phyloP scores from a whole-genome alignment of 177 flowering plant species.

The Telopea speciosissima region DNA sequence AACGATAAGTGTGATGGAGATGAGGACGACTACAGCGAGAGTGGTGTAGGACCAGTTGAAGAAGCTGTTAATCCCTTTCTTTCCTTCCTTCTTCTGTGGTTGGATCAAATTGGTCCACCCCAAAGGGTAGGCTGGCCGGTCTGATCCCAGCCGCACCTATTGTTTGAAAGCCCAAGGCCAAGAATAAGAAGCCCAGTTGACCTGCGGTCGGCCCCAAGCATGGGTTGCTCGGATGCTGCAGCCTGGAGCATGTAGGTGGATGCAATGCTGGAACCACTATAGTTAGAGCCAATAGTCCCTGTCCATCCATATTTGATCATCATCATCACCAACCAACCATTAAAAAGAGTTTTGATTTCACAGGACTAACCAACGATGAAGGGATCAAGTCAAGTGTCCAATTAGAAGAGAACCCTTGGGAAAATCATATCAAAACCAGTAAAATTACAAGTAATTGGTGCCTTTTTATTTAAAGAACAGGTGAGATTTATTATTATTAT shows the following conservation, averaged over 20 bases:
- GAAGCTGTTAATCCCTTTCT: conserved; percentile 29
- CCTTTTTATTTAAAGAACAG: no score
- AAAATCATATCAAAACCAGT: no score
- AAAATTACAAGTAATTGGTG: no score
- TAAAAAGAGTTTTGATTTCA: no score
- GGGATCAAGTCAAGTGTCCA: no score
- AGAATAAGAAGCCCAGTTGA: conserved; percentile 31
- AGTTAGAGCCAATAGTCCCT: conserved; percentile 59
- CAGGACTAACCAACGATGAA: no score
- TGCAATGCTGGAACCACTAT: conserved; percentile 31
- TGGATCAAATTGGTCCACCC: conserved; percentile 51
- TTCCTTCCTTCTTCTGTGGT: conserved; percentile 27
- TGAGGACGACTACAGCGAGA: conserved; percentile 36
- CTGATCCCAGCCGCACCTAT: conserved; percentile 50
- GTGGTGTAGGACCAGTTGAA: conserved; percentile 41
- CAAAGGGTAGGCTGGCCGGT: conserved; percentile 36
- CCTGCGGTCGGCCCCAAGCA: conserved; percentile 35
- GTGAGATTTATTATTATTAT: no score
- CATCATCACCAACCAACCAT: background rate
- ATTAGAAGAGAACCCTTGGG: no score
- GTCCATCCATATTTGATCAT: background rate
- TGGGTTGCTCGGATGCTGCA: conserved; percentile 1
- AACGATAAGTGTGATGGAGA: conserved; percentile 55
- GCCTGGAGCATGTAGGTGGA: conserved; percentile 40
- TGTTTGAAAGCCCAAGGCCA: conserved; percentile 32